Base-by-base conservation (phyloP, 2,329 filamentous ascomycete genomes). In the Chrysoporthe austroafricana region DNA sequence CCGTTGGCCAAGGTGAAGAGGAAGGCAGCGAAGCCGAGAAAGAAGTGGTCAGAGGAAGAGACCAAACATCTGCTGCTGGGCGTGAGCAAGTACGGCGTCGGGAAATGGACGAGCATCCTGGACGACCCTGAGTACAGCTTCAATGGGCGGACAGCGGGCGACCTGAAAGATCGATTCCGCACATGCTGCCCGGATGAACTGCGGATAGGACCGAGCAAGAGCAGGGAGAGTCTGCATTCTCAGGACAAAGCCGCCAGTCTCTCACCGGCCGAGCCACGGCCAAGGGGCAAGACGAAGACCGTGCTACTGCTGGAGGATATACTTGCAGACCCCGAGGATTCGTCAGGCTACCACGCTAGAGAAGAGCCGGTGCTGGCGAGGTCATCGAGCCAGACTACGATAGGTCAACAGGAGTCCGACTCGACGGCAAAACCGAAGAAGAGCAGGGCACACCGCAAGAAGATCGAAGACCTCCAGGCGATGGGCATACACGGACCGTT, bases 41-140 rank as follows among this genome's bases (percentile, higher is more conserved):
- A 84, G 63, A 89, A 88, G 72, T 90, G 88, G 88, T 86, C 86
- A 0, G 86, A 90, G 69, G 84, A 88, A 67, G 88, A 90, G 75
- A 90, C 88, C 1, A 88, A 86, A 62, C 83, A 88, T 71, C 79
- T 90, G 9, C 76, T 90, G 16, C 78, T 88, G 2, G 88, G 88
- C 0, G 88, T 90, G 39, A 84, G 84, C 72, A 85, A 86, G 43
- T 84, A 90, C 73, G 88, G 88, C 0, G 85, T 90, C 9, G 88
- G 88, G 48, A 88, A 86, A 72, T 90, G 88, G 88, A 89, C 86
- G 9, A 85, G 81, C 66, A 90, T 90, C 43, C 77, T 90, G 34
- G 86, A 88, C 62, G 88, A 90, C 69, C 76, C 83, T 0, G 83
- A 83, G 54, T 90, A 88, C 73, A 81, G 76, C 13, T 90, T 90